phyloP scores from a whole-genome alignment of 345 rosid genomes.

The Erucastrum elatum region DNA sequence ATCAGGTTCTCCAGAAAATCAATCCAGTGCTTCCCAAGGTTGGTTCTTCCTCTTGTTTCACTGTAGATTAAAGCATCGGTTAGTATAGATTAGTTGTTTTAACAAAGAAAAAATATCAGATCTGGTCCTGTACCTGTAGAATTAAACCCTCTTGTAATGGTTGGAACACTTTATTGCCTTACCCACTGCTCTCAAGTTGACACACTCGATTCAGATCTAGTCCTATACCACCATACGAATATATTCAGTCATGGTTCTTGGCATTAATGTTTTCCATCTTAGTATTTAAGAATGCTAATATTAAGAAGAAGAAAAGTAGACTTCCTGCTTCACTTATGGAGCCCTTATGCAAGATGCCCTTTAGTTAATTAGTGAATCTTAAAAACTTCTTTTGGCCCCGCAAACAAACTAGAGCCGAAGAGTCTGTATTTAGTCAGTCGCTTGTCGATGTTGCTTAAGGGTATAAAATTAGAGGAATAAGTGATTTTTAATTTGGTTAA shows the following conservation, averaged over 20 bases:
- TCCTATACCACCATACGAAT: too few relatives aligned
- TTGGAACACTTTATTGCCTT: conserved; percentile 9
- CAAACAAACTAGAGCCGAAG: not conserved
- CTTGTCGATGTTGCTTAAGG: not conserved
- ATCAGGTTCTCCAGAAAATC: conserved; percentile 50
- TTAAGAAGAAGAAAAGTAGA: not conserved
- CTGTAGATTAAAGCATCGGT: too few relatives aligned
- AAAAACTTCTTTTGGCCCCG: not conserved
- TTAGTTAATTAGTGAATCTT: conserved; percentile 5
- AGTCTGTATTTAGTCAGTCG: not conserved
- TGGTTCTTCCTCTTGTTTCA: conserved; percentile 6
- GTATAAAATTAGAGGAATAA: not conserved
- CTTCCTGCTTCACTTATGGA: not conserved
- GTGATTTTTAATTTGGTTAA: not conserved
- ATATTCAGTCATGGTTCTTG: not conserved
- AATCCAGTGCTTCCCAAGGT: conserved; percentile 64
- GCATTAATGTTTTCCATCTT: conserved; percentile 11
- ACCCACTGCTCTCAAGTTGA: not conserved
- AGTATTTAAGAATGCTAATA: not conserved
- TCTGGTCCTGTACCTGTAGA: conserved; percentile 21
- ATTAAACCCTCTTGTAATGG: conserved; percentile 8
- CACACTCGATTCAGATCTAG: conserved; percentile 24
- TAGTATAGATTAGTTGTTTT: too few relatives aligned
- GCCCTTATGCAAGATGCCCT: conserved; percentile 12
- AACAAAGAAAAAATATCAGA: too few relatives aligned